Percentiles rank a stretch among this genome's conserved stretches.
Evolutionary conservation across 495 filamentous ascomycete genomes (phyloP).

Genomic region (Podospora comata): DNA sequence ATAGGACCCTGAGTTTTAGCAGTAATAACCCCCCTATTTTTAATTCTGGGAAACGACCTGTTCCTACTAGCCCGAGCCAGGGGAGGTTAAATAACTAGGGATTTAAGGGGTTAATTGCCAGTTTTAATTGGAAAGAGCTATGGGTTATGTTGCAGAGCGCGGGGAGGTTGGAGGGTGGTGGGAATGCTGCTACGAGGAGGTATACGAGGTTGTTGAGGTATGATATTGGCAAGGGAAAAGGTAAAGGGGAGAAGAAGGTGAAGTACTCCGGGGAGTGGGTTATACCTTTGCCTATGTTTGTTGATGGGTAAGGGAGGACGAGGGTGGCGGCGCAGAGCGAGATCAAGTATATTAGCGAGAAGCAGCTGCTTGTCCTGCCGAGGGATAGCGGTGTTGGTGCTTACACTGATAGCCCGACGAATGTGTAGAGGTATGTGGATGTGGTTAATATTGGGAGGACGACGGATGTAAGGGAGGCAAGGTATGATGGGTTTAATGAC

Average conservation of each 20-base stretch:
- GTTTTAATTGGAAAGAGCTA: conserved; percentile 60
- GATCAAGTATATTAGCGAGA: conserved; percentile 61
- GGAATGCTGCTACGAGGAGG: conserved; percentile 37
- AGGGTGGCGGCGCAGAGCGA: conserved; percentile 69
- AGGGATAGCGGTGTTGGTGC: conserved; percentile 63
- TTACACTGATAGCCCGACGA: conserved; percentile 50
- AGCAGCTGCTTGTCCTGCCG: conserved; percentile 66
- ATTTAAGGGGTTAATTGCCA: conserved; percentile 68
- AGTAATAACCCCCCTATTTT: conserved; percentile 60
- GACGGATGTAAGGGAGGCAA: conserved; percentile 61
- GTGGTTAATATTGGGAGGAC: conserved; percentile 62
- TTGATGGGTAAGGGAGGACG: conserved; percentile 36
- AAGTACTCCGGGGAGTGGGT: conserved; percentile 62
- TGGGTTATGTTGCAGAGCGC: conserved; percentile 70
- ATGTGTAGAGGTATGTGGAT: conserved; percentile 70
- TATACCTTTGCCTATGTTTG: conserved; percentile 61
- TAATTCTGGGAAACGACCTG: conserved; percentile 36
- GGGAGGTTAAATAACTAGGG: conserved; percentile 72
- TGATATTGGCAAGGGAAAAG: conserved; percentile 39
- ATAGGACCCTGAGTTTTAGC: conserved; percentile 40
- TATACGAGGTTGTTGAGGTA: conserved; percentile 65
- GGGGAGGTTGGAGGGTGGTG: conserved; percentile 59
- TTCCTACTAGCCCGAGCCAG: conserved; percentile 53
- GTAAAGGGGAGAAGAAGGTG: background rate
- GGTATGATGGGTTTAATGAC: conserved; percentile 45